Evolutionary conservation across 2,329 filamentous ascomycete species (phyloP).

Genomic region (Claviceps maximensis): DNA sequence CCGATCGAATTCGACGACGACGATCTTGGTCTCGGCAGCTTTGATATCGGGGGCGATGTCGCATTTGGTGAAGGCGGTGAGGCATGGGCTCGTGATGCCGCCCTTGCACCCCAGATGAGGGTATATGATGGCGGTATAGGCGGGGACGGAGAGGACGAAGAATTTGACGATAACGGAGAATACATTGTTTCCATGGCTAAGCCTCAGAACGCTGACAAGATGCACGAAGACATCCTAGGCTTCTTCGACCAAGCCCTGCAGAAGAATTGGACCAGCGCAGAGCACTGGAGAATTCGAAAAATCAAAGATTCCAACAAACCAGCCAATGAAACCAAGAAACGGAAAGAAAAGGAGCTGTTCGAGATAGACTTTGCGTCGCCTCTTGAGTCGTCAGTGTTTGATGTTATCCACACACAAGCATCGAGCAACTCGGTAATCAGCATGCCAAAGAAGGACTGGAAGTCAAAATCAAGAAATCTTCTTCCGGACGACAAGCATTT

Average conservation of each 20-base stretch:
- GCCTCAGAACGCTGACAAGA: slow-evolving; percentile 46
- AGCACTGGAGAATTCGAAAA: slow-evolving; percentile 93
- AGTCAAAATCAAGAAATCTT: slow-evolving; percentile 81
- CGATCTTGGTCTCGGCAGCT: slow-evolving; percentile 58
- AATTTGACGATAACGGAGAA: slow-evolving; percentile 44
- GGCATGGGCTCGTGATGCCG: slow-evolving; percentile 85
- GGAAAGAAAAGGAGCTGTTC: slow-evolving; percentile 94
- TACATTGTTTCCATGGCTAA: slow-evolving; percentile 73
- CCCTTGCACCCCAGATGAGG: slow-evolving; percentile 72
- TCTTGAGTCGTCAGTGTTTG: slow-evolving; percentile 56
- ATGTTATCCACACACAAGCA: slow-evolving; percentile 70
- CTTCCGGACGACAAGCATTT: slow-evolving; percentile 98
- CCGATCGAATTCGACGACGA: slow-evolving; percentile 60
- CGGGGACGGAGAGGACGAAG: slow-evolving; percentile 27
- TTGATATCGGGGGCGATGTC: slow-evolving; percentile 58
- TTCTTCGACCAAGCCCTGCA: slow-evolving; percentile 95
- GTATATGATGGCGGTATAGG: slow-evolving; percentile 56
- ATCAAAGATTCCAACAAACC: slow-evolving; percentile 70
- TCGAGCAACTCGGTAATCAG: slow-evolving; percentile 69
- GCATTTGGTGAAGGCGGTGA: slow-evolving; percentile 94
- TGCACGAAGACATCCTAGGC: slow-evolving; percentile 89
- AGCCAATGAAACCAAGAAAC: slow-evolving; percentile 44
- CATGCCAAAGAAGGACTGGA: slow-evolving; percentile 88
- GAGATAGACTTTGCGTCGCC: slow-evolving; percentile 80
- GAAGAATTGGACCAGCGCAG: slow-evolving; percentile 97